Conservation (phyloP, 805 yeast species). For the Candida peoriensis region DNA sequence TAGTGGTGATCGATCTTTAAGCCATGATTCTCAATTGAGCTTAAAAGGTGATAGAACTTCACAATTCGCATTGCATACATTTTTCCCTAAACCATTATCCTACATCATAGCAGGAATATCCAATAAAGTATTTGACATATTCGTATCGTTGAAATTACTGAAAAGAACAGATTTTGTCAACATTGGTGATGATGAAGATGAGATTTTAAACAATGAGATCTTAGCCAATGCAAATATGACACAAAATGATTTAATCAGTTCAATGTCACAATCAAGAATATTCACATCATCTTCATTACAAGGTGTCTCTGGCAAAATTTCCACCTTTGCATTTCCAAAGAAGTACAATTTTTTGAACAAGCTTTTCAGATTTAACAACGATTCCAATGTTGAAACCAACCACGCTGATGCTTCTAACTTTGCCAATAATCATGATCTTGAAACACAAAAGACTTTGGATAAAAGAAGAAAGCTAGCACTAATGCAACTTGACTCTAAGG, state of each 20-base stretch:
- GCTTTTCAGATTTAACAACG: slow-evolving; percentile 1
- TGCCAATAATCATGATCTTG: neutral
- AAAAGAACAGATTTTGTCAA: slow-evolving; percentile 21
- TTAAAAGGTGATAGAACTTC: slow-evolving; percentile 22
- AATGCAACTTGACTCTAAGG: slow-evolving; percentile 29
- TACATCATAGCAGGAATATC: slow-evolving; percentile 21
- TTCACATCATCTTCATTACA: slow-evolving; percentile 36
- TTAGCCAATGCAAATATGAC: slow-evolving; percentile 5
- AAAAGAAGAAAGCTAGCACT: slow-evolving; percentile 37
- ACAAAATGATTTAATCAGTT: slow-evolving; percentile 24
- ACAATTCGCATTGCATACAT: slow-evolving; percentile 30
- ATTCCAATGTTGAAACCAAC: neutral
- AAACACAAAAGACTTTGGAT: slow-evolving; percentile 24
- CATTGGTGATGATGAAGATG: slow-evolving; percentile 23
- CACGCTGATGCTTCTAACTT: neutral
- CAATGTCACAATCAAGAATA: slow-evolving; percentile 30
- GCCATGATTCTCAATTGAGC: slow-evolving; percentile 20
- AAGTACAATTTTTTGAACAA: slow-evolving; percentile 13
- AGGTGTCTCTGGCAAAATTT: slow-evolving; percentile 34
- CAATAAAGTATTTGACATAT: slow-evolving; percentile 19
- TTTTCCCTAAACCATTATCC: slow-evolving; percentile 38
- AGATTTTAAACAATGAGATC: slow-evolving; percentile 19
- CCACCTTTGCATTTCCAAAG: slow-evolving; percentile 25
- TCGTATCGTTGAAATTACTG: slow-evolving; percentile 22
- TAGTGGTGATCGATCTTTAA: too few species aligned